A percentile compares a stretch with the other conserved stretches of the same genome.
These are phyloP conservation scores for Claviceps capensis DNA, from an alignment of 2,329 filamentous ascomycete genomes.

Conservation along the genomic window DNA sequence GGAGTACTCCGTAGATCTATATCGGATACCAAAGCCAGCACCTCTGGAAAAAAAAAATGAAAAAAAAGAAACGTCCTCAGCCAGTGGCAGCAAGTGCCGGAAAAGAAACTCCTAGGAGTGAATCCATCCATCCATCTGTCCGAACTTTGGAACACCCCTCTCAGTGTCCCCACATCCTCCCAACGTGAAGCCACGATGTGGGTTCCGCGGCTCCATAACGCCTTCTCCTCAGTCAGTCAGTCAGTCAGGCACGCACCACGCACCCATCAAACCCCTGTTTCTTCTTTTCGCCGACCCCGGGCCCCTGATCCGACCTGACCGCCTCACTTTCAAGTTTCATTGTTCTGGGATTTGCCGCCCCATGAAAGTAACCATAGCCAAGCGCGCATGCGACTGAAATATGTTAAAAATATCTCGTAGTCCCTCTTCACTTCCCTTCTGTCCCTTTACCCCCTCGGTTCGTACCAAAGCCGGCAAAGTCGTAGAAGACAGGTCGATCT, in stretches of 20 bases:
- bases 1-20: too few relatives aligned
- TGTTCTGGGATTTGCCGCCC: constrained; percentile 1
- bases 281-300: constrained; percentile 2
- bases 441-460: too few relatives aligned
- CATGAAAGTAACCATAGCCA: neutral
- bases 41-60: too few relatives aligned
- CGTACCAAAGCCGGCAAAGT: too few relatives aligned
- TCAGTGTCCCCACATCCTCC: neutral
- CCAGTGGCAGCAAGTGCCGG: too few relatives aligned
- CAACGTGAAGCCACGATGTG: constrained; percentile 8
- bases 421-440: neutral
- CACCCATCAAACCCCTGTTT: neutral
- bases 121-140: too few relatives aligned
- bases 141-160: too few relatives aligned
- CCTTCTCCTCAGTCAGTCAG: neutral
- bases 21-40: too few relatives aligned
- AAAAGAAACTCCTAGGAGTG: too few relatives aligned
- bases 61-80: too few relatives aligned
- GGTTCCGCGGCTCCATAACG: constrained; percentile 5
- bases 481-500: too few relatives aligned
- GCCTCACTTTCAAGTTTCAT: neutral
- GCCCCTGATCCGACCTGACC: neutral
- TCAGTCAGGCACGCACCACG: neutral
- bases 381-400: neutral
- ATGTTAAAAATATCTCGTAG: neutral